A percentile compares a stretch with the other conserved stretches of the same genome.
phyloP scores from a whole-genome alignment of 352 stramenopile genomes.

The Pythium apleroticum region DNA sequence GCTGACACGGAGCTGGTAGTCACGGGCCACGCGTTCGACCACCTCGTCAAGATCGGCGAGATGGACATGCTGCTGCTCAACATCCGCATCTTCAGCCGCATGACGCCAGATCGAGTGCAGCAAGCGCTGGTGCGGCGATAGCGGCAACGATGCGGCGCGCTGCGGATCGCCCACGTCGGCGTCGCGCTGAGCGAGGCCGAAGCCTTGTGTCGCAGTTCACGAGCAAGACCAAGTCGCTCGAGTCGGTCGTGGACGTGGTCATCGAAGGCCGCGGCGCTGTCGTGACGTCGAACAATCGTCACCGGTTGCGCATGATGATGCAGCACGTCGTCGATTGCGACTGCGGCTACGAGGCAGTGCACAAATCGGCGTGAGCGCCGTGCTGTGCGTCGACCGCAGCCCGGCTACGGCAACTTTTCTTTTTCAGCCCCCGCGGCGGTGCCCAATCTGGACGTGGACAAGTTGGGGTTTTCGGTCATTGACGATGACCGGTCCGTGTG shows the following conservation, averaged over 20 bases:
- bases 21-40: slow-evolving; percentile 72
- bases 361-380: too few relatives aligned
- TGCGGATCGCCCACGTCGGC: slow-evolving; percentile 90
- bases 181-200: slow-evolving; percentile 89
- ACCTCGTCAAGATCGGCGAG: slow-evolving; percentile 58
- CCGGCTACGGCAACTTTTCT: too few relatives aligned
- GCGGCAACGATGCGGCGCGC: slow-evolving; percentile 91
- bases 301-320: too few relatives aligned
- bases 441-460: too few relatives aligned
- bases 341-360: too few relatives aligned
- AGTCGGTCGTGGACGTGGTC: slow-evolving; percentile 80
- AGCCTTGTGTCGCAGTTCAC: slow-evolving; percentile 88
- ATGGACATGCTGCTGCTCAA: slow-evolving; percentile 60
- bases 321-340: too few relatives aligned
- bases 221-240: slow-evolving; percentile 72
- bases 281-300: slow-evolving; percentile 78
- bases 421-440: too few relatives aligned
- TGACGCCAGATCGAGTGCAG: slow-evolving; percentile 81
- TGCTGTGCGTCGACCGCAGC: too few relatives aligned
- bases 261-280: slow-evolving; percentile 86
- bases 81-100: slow-evolving; percentile 81
- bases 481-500: too few relatives aligned
- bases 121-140: slow-evolving; percentile 78
- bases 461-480: too few relatives aligned
- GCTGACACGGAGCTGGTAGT: slow-evolving; percentile 50